Percentiles rank a stretch among this genome's conserved stretches.
These are phyloP conservation scores for Paspalum vaginatum DNA, from an alignment of 176 grass and related monocot genomes.

Conservation along the genomic window DNA sequence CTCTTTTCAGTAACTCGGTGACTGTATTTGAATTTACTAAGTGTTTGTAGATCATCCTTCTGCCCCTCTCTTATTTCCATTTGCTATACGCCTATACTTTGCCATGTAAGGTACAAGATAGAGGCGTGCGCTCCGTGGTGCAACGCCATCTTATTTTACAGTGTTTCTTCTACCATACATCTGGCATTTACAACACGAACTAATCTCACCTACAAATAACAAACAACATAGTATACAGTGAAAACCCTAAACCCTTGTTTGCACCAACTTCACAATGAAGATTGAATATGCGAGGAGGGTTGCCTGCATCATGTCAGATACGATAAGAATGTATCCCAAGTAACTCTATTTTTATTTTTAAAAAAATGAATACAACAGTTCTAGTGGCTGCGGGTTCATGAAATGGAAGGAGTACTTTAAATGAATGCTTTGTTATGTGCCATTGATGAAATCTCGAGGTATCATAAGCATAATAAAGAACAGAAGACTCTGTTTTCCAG, in stretches of 20 bases:
- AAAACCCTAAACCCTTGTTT: background rate
- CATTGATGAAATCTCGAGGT: background rate
- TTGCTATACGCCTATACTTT: background rate
- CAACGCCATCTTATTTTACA: conserved; percentile 47
- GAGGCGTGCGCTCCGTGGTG: background rate
- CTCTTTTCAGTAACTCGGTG: background rate
- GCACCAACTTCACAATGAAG: conserved; percentile 41
- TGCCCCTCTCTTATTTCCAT: background rate
- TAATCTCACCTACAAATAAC: conserved; percentile 3
- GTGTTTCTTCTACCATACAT: background rate
- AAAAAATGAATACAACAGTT: background rate
- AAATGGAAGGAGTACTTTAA: background rate
- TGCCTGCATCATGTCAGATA: conserved; percentile 48
- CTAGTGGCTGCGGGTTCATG: background rate
- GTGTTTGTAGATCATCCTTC: background rate
- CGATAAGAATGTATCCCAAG: background rate
- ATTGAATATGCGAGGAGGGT: conserved; percentile 22
- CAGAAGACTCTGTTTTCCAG: background rate
- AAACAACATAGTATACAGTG: background rate
- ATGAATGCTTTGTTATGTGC: background rate
- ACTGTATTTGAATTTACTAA: background rate
- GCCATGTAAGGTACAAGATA: background rate
- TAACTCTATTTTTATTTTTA: background rate
- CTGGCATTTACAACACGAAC: conserved; percentile 11
- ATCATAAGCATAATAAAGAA: background rate